These are phyloP conservation scores for Viridothelium virens DNA, from an alignment of 495 filamentous ascomycete genomes.

Conservation along the genomic window DNA sequence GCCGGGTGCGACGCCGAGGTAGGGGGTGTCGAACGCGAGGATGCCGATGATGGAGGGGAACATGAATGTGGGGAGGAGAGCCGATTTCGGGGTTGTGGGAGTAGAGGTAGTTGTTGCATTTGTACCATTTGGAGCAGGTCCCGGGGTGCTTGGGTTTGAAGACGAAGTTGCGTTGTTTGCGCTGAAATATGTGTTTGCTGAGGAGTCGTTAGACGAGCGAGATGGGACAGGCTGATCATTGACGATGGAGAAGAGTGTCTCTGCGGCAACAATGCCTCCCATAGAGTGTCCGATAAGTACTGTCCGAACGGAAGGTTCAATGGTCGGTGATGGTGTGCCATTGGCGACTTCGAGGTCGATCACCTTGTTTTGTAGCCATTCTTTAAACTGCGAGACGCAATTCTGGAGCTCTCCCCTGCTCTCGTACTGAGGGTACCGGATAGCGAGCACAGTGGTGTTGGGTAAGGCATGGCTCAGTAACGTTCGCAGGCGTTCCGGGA, in stretches of 20 bases:
- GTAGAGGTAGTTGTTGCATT: not conserved
- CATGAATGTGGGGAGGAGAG: constrained; percentile 40
- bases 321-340: constrained; percentile 73
- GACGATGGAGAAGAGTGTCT: constrained; percentile 64
- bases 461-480: constrained; percentile 66
- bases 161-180: not conserved
- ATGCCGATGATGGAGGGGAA: constrained; percentile 74
- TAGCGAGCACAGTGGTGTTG: constrained; percentile 57
- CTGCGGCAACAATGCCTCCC: constrained; percentile 94
- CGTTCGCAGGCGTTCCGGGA: constrained; percentile 64
- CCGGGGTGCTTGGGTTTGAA: constrained; percentile 2
- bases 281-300: constrained; percentile 88
- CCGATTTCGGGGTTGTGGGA: constrained; percentile 15
- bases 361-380: constrained; percentile 88
- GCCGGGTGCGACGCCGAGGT: constrained; percentile 78
- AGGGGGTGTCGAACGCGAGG: constrained; percentile 93
- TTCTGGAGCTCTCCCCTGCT: constrained; percentile 79
- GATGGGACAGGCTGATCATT: constrained; percentile 57
- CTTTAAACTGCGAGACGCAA: constrained; percentile 71
- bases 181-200: constrained; percentile 14
- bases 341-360: constrained; percentile 88
- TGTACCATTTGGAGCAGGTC: not conserved
- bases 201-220: constrained; percentile 23
- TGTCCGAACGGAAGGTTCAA: constrained; percentile 79
- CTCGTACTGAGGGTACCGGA: constrained; percentile 85